Percentiles rank a stretch among this genome's conserved stretches.
Evolutionary conservation across 2,329 filamentous ascomycete species (phyloP).

Genomic region (Daldinia eschscholtzii): DNA sequence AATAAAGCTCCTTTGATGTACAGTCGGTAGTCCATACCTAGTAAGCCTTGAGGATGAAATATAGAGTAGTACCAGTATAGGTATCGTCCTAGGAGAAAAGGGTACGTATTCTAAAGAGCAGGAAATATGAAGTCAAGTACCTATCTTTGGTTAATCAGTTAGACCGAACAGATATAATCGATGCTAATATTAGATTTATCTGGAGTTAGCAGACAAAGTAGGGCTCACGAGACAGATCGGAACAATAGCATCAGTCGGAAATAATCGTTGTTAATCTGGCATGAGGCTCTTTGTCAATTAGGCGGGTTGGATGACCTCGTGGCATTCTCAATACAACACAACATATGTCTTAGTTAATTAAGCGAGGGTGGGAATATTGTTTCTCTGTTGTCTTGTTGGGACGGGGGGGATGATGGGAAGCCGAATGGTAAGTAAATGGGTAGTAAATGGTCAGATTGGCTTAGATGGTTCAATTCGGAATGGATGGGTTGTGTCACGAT

Average conservation of each 20-base stretch:
- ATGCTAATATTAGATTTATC: constrained; percentile 39
- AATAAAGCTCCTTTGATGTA: constrained; percentile 26
- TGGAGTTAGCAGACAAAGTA: constrained; percentile 26
- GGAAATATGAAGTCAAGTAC: constrained; percentile 7
- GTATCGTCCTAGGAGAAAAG: constrained; percentile 20
- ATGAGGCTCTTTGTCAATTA: constrained; percentile 43
- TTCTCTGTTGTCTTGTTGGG: constrained; percentile 16
- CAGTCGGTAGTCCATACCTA: constrained; percentile 10
- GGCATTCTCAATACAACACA: constrained; percentile 39
- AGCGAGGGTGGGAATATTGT: constrained; percentile 33
- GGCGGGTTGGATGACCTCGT: constrained; percentile 41
- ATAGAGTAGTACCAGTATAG: constrained; percentile 10
- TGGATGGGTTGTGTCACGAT: constrained; percentile 33
- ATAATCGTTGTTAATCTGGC: constrained; percentile 40
- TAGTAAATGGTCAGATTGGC: constrained; percentile 7
- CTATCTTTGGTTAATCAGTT: constrained; percentile 10
- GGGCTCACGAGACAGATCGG: constrained; percentile 31
- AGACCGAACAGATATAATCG: background rate
- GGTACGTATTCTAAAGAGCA: constrained; percentile 15
- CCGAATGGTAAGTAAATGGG: constrained; percentile 36
- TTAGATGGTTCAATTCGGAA: constrained; percentile 19
- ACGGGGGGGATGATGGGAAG: constrained; percentile 20
- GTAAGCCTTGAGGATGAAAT: constrained; percentile 3
- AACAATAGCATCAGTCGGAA: constrained; percentile 31
- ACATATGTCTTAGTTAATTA: constrained; percentile 28